Conservation (phyloP, 345 rosid species). For the Pugionium dolabratum region DNA sequence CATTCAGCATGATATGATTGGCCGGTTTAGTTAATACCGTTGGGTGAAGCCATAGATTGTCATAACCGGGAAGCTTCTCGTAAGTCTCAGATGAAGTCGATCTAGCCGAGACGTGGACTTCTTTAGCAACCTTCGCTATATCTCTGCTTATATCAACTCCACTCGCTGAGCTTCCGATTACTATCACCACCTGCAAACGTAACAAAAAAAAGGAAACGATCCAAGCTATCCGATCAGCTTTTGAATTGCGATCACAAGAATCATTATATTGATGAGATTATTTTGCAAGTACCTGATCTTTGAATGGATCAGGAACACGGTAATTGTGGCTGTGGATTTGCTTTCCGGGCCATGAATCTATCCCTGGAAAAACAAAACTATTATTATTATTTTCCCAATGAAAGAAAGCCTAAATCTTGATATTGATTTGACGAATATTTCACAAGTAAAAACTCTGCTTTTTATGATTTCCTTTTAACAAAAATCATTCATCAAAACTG, state of each 20-base stretch:
- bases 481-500: background rate
- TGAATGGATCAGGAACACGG: slow-evolving; percentile 63
- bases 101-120: slow-evolving; percentile 77
- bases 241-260: slow-evolving; percentile 6
- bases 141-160: slow-evolving; percentile 76
- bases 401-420: no score
- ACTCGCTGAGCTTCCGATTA: slow-evolving; percentile 76
- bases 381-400: background rate
- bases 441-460: background rate
- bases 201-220: slow-evolving; percentile 11
- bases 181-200: slow-evolving; percentile 56
- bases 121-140: slow-evolving; percentile 68
- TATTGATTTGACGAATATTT: background rate
- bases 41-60: slow-evolving; percentile 78
- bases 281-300: slow-evolving; percentile 52
- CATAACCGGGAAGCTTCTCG: slow-evolving; percentile 51
- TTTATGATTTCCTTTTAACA: background rate
- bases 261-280: background rate
- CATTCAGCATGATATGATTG: background rate
- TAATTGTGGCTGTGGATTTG: slow-evolving; percentile 90
- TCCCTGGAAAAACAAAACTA: slow-evolving; percentile 17
- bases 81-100: slow-evolving; percentile 54
- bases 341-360: slow-evolving; percentile 81
- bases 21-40: slow-evolving; percentile 52
- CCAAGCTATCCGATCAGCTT: slow-evolving; percentile 1